Conservation (phyloP, 2,329 filamentous ascomycete species). For the Xylariaceae sp. region DNA sequence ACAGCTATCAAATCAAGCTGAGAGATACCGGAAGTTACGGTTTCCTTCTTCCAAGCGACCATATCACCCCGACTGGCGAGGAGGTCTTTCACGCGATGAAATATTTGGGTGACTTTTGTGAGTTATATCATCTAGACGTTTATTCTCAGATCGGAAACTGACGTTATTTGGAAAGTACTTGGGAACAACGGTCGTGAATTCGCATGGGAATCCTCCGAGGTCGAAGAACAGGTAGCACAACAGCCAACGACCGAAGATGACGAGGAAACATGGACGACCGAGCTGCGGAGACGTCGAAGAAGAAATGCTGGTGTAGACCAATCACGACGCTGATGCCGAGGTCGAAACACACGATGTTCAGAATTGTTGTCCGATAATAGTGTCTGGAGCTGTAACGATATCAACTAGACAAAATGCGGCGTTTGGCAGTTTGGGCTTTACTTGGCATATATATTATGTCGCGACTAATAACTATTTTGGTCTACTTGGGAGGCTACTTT, state of each 20-base stretch:
- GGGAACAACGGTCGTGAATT: slow-evolving; percentile 62
- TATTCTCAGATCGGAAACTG: neutral
- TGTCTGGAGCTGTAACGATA: slow-evolving; percentile 2
- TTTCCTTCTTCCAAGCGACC: slow-evolving; percentile 78
- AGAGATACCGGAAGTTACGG: slow-evolving; percentile 92
- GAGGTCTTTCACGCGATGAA: slow-evolving; percentile 80
- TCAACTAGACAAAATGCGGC: slow-evolving; percentile 6
- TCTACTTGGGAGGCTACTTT: neutral
- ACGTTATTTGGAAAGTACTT: slow-evolving; percentile 40
- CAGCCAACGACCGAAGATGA: slow-evolving; percentile 16
- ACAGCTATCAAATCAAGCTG: slow-evolving; percentile 90
- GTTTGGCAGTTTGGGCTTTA: slow-evolving; percentile 3
- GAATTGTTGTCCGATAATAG: neutral
- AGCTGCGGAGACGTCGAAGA: slow-evolving; percentile 23
- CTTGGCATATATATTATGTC: neutral
- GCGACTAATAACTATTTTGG: neutral
- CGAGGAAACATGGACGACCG: slow-evolving; percentile 9
- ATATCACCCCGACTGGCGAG: slow-evolving; percentile 84
- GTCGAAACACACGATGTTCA: neutral
- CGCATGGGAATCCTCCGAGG: slow-evolving; percentile 26
- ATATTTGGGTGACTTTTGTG: slow-evolving; percentile 69
- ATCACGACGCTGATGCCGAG: slow-evolving; percentile 6
- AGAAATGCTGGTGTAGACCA: slow-evolving; percentile 12
- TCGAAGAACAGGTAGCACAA: slow-evolving; percentile 23
- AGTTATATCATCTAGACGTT: neutral